phyloP scores from a whole-genome alignment of 805 yeast species.

The Monosporozyma solicola region DNA sequence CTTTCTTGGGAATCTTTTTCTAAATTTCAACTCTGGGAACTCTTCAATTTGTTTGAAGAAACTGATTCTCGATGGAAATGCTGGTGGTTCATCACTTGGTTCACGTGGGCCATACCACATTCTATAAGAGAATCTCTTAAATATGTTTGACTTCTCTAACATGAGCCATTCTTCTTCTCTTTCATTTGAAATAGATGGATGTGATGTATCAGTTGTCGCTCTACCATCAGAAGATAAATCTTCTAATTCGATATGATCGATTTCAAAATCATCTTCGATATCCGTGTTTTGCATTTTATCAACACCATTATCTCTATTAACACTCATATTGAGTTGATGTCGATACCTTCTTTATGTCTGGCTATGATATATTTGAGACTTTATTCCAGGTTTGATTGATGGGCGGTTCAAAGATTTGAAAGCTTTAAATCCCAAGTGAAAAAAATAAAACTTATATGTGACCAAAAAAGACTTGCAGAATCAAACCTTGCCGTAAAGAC shows the following conservation, averaged over 20 bases:
- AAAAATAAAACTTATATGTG: not conserved
- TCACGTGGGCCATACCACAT: slow-evolving; percentile 51
- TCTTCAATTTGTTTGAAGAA: slow-evolving; percentile 31
- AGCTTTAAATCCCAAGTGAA: not conserved
- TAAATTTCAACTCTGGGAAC: slow-evolving; percentile 34
- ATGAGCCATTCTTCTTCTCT: slow-evolving; percentile 16
- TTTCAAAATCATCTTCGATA: not conserved
- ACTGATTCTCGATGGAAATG: slow-evolving; percentile 20
- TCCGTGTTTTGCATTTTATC: not conserved
- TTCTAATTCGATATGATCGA: not conserved
- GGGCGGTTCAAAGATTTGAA: not conserved
- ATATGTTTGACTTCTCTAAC: slow-evolving; percentile 8
- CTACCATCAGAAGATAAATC: not conserved
- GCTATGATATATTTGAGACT: not conserved
- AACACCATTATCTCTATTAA: not conserved
- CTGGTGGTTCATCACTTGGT: slow-evolving; percentile 42
- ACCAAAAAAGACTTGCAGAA: too few relatives aligned
- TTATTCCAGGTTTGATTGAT: not conserved
- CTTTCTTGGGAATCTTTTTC: slow-evolving; percentile 21
- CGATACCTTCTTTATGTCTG: not conserved
- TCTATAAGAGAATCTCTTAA: slow-evolving; percentile 22
- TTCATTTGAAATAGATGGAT: not conserved
- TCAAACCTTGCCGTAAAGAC: not conserved
- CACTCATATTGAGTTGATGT: not conserved
- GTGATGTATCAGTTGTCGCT: not conserved